Conservation (phyloP, 2,329 filamentous ascomycete species). For the Plenodomus lindquistii region DNA sequence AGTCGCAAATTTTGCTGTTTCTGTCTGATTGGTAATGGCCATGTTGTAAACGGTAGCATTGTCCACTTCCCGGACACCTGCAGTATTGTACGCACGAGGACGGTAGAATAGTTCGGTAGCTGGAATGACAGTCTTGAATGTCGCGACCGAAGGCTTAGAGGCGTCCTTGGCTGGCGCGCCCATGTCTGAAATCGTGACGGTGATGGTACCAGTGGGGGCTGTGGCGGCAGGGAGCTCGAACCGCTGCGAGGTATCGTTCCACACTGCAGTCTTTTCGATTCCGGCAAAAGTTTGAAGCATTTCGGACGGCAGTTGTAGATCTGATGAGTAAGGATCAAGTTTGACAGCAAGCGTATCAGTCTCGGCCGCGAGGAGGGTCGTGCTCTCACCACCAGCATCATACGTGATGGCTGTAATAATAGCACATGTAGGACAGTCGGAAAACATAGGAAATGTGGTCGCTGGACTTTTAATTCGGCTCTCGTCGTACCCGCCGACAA, state of each 20-base stretch:
- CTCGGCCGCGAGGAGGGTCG: constrained; percentile 11
- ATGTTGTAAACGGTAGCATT: constrained; percentile 21
- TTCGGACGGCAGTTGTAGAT: constrained; percentile 10
- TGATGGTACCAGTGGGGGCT: constrained; percentile 17
- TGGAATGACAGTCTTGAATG: constrained; percentile 20
- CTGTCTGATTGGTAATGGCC: constrained; percentile 20
- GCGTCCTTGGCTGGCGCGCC: constrained; percentile 14
- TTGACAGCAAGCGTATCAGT: constrained; percentile 16
- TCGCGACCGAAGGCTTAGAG: constrained; percentile 18
- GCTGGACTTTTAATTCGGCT: constrained; percentile 15
- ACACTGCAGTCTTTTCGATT: constrained; percentile 17
- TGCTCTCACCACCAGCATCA: constrained; percentile 16
- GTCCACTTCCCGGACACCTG: constrained; percentile 15
- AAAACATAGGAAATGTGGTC: constrained; percentile 22
- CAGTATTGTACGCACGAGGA: constrained; percentile 17
- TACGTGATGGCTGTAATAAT: constrained; percentile 23
- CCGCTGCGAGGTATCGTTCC: constrained; percentile 18
- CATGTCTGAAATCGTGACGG: constrained; percentile 19
- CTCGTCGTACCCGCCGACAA: constrained; percentile 20
- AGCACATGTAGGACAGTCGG: constrained; percentile 22
- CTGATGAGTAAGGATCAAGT: constrained; percentile 18
- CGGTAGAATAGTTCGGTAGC: constrained; percentile 17
- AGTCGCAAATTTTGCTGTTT: constrained; percentile 6
- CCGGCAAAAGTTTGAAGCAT: constrained; percentile 17
- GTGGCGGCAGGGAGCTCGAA: constrained; percentile 18